phyloP scores from a whole-genome alignment of 2,329 filamentous ascomycete genomes.

The Trichophyton simii region DNA sequence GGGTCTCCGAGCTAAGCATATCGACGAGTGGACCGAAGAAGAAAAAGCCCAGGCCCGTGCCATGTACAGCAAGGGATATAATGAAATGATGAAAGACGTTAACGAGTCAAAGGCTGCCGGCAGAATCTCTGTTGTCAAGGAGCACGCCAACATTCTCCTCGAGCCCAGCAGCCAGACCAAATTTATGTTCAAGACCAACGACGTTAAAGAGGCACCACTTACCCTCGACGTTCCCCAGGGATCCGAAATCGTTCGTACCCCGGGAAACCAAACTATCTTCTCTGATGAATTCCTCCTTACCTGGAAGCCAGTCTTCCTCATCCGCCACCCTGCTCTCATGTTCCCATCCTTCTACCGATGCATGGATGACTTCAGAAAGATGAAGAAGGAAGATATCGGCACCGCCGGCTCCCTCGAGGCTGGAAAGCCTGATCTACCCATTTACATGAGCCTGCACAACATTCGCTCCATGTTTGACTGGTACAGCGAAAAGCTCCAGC shows the following conservation, averaged over 20 bases:
- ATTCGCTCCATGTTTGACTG: conserved; percentile 25
- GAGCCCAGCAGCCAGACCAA: conserved; percentile 6
- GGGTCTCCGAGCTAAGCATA: conserved; percentile 13
- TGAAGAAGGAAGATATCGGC: conserved; percentile 14
- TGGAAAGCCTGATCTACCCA: conserved; percentile 11
- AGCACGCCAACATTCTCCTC: conserved; percentile 19
- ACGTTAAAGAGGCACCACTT: conserved; percentile 3
- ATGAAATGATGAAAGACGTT: conserved; percentile 18
- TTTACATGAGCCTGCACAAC: conserved; percentile 23
- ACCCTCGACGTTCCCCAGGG: conserved; percentile 5
- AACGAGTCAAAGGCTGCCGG: conserved; percentile 15
- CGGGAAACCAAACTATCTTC: conserved; percentile 23
- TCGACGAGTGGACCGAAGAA: conserved; percentile 19
- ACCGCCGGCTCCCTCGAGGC: conserved; percentile 11
- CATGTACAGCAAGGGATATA: conserved; percentile 19
- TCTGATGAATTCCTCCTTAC: conserved; percentile 25
- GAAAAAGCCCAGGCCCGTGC: conserved; percentile 17
- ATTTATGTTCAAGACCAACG: conserved; percentile 2
- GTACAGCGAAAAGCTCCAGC: conserved; percentile 17
- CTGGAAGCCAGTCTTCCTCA: conserved; percentile 25
- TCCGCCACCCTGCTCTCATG: conserved; percentile 29
- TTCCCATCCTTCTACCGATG: conserved; percentile 29
- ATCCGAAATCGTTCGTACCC: conserved; percentile 16
- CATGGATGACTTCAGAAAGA: conserved; percentile 12
- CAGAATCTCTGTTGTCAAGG: conserved; percentile 26